Evolutionary conservation across 2,329 filamentous ascomycete genomes (phyloP).

Genomic region (Biscogniauxia marginata): DNA sequence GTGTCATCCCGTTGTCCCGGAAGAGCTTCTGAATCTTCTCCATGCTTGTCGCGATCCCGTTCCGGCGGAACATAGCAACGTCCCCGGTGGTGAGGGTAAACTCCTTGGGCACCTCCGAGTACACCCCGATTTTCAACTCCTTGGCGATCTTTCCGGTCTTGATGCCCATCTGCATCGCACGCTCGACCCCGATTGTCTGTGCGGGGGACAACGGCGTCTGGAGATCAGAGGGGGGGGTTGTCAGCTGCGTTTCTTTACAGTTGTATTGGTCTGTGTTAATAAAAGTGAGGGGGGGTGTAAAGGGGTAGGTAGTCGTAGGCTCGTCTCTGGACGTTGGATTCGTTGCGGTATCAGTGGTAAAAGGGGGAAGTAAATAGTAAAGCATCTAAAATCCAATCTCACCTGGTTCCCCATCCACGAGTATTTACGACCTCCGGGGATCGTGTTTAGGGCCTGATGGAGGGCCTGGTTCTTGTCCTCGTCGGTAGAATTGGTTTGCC

Average conservation of each 20-base stretch:
- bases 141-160: constrained; percentile 5
- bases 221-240: not conserved
- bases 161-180: constrained; percentile 6
- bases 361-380: too few relatives aligned
- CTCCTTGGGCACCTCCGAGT: not conserved
- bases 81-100: not conserved
- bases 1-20: not conserved
- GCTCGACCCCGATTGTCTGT: constrained; percentile 4
- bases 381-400: too few relatives aligned
- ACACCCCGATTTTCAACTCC: constrained; percentile 11
- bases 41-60: not conserved
- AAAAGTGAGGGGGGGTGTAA: not conserved
- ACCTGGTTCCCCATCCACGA: constrained; percentile 22
- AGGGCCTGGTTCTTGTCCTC: constrained; percentile 9
- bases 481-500: constrained; percentile 9
- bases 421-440: constrained; percentile 14
- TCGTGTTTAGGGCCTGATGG: constrained; percentile 4
- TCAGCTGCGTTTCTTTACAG: not conserved
- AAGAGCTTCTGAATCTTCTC: not conserved
- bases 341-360: too few relatives aligned
- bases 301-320: not conserved
- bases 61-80: not conserved
- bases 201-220: constrained; percentile 7
- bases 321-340: not conserved
- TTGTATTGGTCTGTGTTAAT: not conserved